Evolutionary conservation across 1,284 basidiomycete species (phyloP).

Genomic region (Marasmius fiardii): DNA sequence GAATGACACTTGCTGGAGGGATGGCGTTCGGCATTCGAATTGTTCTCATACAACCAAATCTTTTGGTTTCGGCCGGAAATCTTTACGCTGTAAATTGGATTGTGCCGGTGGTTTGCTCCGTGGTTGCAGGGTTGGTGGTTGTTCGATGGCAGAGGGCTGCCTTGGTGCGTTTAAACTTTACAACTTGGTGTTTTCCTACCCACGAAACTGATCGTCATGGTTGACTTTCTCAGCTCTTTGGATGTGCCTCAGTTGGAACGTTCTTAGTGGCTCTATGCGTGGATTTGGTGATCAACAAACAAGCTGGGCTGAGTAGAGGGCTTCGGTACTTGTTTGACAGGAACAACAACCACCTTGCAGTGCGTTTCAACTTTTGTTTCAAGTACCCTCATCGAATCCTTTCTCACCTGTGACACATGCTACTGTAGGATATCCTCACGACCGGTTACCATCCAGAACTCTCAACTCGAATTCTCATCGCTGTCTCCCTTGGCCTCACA

Average conservation of each 20-base stretch:
- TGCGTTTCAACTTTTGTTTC: slow-evolving; percentile 27
- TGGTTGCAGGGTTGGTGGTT: slow-evolving; percentile 37
- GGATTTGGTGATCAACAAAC: slow-evolving; percentile 54
- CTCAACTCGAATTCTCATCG: slow-evolving; percentile 42
- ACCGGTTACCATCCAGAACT: slow-evolving; percentile 44
- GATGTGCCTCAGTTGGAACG: slow-evolving; percentile 54
- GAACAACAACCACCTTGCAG: slow-evolving; percentile 52
- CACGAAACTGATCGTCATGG: too few species aligned
- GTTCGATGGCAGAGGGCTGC: slow-evolving; percentile 43
- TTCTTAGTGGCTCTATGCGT: slow-evolving; percentile 53
- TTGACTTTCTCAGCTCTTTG: slow-evolving; percentile 40
- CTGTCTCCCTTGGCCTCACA: slow-evolving; percentile 42
- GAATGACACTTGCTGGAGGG: slow-evolving; percentile 49
- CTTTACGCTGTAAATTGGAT: slow-evolving; percentile 51
- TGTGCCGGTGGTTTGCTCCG: slow-evolving; percentile 40
- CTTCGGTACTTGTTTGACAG: slow-evolving; percentile 61
- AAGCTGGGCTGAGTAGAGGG: slow-evolving; percentile 59
- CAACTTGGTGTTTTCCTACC: too few species aligned
- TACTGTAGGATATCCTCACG: slow-evolving; percentile 39
- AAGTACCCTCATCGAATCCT: too few species aligned
- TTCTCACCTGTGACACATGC: slow-evolving; percentile 2
- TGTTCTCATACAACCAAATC: slow-evolving; percentile 42
- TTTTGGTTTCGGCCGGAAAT: slow-evolving; percentile 39
- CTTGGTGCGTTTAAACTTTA: slow-evolving; percentile 46
- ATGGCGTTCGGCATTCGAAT: slow-evolving; percentile 55